Evolutionary conservation across 2,329 filamentous ascomycete species (phyloP).

Genomic region (Colletotrichum eremochloae): DNA sequence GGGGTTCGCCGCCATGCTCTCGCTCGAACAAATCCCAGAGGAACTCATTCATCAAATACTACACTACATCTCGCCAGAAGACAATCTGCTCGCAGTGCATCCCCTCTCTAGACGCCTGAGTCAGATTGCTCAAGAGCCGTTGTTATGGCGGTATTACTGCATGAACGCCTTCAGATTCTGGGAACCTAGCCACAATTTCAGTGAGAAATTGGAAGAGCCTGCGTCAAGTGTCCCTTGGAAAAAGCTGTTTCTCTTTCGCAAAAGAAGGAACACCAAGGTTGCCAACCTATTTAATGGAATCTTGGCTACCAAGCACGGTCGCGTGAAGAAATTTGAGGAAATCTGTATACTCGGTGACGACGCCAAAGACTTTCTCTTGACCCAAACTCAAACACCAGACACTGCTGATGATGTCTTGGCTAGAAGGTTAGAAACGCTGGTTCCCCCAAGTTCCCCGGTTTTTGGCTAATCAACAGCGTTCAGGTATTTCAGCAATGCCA

Average conservation of each 20-base stretch:
- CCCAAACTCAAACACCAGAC: conserved; percentile 72
- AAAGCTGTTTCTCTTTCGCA: conserved; percentile 70
- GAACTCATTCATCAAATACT: conserved; percentile 89
- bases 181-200: conserved; percentile 74
- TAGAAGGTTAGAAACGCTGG: conserved; percentile 64
- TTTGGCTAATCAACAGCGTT: conserved; percentile 32
- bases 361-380: conserved; percentile 85
- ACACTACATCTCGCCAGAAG: conserved; percentile 69
- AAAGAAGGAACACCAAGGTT: conserved; percentile 64
- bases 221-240: conserved; percentile 80
- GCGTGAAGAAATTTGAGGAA: conserved; percentile 76
- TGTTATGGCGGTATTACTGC: conserved; percentile 88
- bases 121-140: conserved; percentile 75
- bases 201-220: conserved; percentile 65
- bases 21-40: conserved; percentile 73
- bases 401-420: conserved; percentile 81
- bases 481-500: conserved; percentile 81
- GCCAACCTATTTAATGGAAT: conserved; percentile 74
- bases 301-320: conserved; percentile 76
- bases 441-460: background rate
- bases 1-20: conserved; percentile 47
- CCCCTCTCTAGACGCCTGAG: conserved; percentile 73
- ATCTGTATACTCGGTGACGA: conserved; percentile 85
- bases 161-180: conserved; percentile 78
- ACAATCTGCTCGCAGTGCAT: conserved; percentile 64